These are phyloP conservation scores for Thymus quinquecostatus DNA, from an alignment of 257 asterid genomes.

Conservation along the genomic window DNA sequence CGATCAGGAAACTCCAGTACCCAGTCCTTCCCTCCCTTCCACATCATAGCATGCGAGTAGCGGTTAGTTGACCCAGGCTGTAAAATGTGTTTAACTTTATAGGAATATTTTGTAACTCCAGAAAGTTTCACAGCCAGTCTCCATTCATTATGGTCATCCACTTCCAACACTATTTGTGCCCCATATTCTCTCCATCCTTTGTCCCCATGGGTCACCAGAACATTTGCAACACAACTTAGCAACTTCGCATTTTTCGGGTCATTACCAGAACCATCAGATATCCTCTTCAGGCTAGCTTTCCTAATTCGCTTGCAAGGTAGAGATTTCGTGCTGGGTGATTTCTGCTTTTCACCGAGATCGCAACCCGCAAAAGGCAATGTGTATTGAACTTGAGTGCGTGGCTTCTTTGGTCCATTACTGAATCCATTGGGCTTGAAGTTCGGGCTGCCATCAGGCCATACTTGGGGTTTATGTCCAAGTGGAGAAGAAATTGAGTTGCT, in stretches of 20 bases:
- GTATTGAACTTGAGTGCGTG: constrained; percentile 90
- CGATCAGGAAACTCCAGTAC: constrained; percentile 89
- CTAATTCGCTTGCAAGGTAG: constrained; percentile 83
- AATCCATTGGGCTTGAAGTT: constrained; percentile 56
- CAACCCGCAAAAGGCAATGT: constrained; percentile 70
- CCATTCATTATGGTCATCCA: constrained; percentile 85
- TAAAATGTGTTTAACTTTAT: constrained; percentile 70
- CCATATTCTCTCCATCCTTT: constrained; percentile 97
- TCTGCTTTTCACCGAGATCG: constrained; percentile 56
- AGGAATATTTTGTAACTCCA: constrained; percentile 71
- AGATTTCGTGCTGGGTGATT: constrained; percentile 54
- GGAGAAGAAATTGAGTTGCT: constrained; percentile 58
- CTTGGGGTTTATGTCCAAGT: constrained; percentile 56
- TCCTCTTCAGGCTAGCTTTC: constrained; percentile 83
- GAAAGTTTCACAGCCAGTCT: constrained; percentile 77
- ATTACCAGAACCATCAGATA: constrained; percentile 57
- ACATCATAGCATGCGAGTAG: constrained; percentile 96
- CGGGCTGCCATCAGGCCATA: constrained; percentile 61
- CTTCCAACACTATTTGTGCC: constrained; percentile 69
- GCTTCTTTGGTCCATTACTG: constrained; percentile 84
- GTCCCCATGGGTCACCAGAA: constrained; percentile 71
- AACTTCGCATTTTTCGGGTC: constrained; percentile 63
- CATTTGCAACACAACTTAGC: constrained; percentile 68
- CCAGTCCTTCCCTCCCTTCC: constrained; percentile 99
- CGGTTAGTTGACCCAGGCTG: constrained; percentile 94